Evolutionary conservation across 2,329 filamentous ascomycete genomes (phyloP).

Genomic region (Purpureocillium lavendulum): DNA sequence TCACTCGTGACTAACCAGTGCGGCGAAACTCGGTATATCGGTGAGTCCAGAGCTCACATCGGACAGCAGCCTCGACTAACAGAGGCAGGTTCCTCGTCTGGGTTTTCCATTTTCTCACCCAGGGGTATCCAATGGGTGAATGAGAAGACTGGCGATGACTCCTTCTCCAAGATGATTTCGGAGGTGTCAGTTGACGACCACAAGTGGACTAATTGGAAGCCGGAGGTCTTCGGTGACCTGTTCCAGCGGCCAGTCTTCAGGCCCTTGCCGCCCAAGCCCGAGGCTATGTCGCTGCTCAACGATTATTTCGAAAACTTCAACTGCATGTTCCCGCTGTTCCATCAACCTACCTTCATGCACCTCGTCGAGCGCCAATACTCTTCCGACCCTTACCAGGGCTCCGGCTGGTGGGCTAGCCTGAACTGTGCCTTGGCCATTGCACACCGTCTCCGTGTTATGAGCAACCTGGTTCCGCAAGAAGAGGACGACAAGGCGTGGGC

Average conservation of each 20-base stretch:
- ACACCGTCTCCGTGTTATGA: slow-evolving; percentile 89
- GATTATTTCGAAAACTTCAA: slow-evolving; percentile 99
- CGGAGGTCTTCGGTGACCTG: slow-evolving; percentile 90
- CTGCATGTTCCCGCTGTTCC: slow-evolving; percentile 95
- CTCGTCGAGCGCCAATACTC: slow-evolving; percentile 92
- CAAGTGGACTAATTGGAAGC: slow-evolving; percentile 96
- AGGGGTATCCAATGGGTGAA: slow-evolving; percentile 99
- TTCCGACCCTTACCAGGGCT: slow-evolving; percentile 83
- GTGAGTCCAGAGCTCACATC: too few species aligned
- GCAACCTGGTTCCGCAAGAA: slow-evolving; percentile 79
- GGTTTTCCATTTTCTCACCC: slow-evolving; percentile 97
- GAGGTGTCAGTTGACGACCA: slow-evolving; percentile 86
- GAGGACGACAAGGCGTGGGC: slow-evolving; percentile 94
- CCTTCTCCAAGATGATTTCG: slow-evolving; percentile 91
- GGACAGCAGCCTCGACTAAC: too few species aligned
- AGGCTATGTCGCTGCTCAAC: slow-evolving; percentile 77
- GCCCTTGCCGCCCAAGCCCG: slow-evolving; percentile 74
- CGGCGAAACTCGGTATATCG: slow-evolving; percentile 93
- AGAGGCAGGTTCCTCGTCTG: slow-evolving; percentile 75
- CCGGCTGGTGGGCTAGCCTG: slow-evolving; percentile 96
- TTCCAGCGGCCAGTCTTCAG: slow-evolving; percentile 81
- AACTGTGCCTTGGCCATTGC: slow-evolving; percentile 93
- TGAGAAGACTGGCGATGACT: slow-evolving; percentile 89
- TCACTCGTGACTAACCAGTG: slow-evolving; percentile 91
- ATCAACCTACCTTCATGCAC: slow-evolving; percentile 98